A percentile compares a stretch with the other conserved stretches of the same genome.
Evolutionary conservation across 768 basidiomycete species (phyloP).

Genomic region (Filobasidium floriforme): DNA sequence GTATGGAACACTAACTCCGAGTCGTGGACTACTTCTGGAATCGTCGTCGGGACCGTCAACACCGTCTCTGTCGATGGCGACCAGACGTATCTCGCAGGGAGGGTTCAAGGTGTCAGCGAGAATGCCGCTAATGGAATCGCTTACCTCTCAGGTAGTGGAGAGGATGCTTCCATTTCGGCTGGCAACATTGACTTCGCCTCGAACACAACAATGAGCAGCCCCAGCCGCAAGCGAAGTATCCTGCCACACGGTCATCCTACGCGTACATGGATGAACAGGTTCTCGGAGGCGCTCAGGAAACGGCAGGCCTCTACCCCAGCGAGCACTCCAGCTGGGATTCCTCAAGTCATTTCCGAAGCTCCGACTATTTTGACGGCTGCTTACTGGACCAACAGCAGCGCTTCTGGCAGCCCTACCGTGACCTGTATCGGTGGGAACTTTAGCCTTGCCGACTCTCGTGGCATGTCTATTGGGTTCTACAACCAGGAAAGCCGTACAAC

Average conservation of each 20-base stretch:
- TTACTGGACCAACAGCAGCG: conserved; percentile 73
- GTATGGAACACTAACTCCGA: conserved; percentile 59
- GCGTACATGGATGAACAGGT: conserved; percentile 2
- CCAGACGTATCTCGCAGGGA: not conserved
- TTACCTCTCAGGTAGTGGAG: conserved; percentile 57
- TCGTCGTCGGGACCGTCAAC: conserved; percentile 47
- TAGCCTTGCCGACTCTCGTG: conserved; percentile 51
- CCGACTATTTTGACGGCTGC: conserved; percentile 77
- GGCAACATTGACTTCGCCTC: conserved; percentile 3
- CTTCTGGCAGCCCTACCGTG: conserved; percentile 53
- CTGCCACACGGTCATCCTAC: not conserved
- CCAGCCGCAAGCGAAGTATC: not conserved
- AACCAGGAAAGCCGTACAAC: conserved; percentile 50
- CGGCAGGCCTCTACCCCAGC: conserved; percentile 53
- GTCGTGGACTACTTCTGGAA: conserved; percentile 68
- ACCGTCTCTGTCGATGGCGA: not conserved
- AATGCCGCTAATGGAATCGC: conserved; percentile 76
- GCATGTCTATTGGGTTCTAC: conserved; percentile 65
- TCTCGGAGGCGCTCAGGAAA: conserved; percentile 12
- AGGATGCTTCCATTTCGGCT: conserved; percentile 48
- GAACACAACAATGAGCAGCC: not conserved
- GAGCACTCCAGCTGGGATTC: conserved; percentile 53
- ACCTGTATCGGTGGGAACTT: conserved; percentile 88
- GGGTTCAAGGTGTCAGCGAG: conserved; percentile 35
- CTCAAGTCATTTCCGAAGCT: conserved; percentile 55